These are phyloP conservation scores for Cynara cardunculus DNA, from an alignment of 129 eudicot genomes.

Conservation along the genomic window DNA sequence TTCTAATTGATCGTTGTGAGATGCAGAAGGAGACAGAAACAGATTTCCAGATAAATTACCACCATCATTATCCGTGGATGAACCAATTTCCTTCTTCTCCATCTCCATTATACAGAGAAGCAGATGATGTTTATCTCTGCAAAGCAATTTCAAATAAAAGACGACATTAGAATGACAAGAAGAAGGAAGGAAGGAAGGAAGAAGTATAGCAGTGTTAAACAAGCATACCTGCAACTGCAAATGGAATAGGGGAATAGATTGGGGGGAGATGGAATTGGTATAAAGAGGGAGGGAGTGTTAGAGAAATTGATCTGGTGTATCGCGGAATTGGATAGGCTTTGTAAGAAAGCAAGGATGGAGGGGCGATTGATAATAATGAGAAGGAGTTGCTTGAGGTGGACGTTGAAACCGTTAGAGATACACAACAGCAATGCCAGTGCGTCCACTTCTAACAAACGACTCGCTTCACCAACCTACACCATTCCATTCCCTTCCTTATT, in stretches of 20 bases:
- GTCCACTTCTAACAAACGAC: slow-evolving; percentile 49
- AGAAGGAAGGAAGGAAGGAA: background rate
- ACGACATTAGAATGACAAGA: background rate
- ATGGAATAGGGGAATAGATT: background rate
- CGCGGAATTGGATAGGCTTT: slow-evolving; percentile 19
- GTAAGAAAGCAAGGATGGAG: slow-evolving; percentile 20
- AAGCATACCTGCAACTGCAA: background rate
- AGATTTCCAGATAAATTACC: slow-evolving; percentile 24
- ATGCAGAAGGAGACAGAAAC: slow-evolving; percentile 37
- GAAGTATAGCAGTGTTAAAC: background rate
- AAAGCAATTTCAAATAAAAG: slow-evolving; percentile 11
- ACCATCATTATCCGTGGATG: slow-evolving; percentile 25
- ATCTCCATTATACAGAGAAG: slow-evolving; percentile 32
- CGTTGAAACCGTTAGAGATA: slow-evolving; percentile 51
- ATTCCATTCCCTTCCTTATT: background rate
- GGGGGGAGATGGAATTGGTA: background rate
- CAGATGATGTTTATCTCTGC: background rate
- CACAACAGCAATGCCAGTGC: slow-evolving; percentile 48
- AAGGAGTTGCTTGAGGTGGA: slow-evolving; percentile 39
- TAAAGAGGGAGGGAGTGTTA: slow-evolving; percentile 20
- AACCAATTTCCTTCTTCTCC: slow-evolving; percentile 40
- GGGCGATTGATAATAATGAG: slow-evolving; percentile 13
- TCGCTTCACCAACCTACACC: slow-evolving; percentile 40
- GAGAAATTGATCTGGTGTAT: slow-evolving; percentile 22
- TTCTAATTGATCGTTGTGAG: slow-evolving; percentile 24